phyloP scores from a whole-genome alignment of 1,284 basidiomycete species.

The Puccinia polysora region DNA sequence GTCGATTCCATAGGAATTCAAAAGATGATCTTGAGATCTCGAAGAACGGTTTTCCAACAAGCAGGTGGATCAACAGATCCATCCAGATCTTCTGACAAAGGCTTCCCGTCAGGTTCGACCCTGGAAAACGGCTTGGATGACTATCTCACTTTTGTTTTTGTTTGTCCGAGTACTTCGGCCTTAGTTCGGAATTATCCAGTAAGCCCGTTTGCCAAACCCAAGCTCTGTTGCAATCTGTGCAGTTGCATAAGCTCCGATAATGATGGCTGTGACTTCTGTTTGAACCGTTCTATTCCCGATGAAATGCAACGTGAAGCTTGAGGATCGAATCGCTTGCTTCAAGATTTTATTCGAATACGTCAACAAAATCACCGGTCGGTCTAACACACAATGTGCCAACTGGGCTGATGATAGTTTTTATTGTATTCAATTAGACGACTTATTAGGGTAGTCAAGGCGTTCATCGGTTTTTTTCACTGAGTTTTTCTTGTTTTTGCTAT shows the following conservation, averaged over 20 bases:
- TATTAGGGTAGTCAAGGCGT: no score
- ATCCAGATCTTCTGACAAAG: neutral
- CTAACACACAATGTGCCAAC: no score
- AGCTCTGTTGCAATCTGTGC: neutral
- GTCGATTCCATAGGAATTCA: slow-evolving; percentile 7
- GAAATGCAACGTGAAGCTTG: neutral
- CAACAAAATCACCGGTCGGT: no score
- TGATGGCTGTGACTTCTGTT: neutral
- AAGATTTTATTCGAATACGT: neutral
- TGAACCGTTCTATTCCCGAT: neutral
- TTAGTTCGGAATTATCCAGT: slow-evolving; percentile 10
- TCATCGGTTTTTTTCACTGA: no score
- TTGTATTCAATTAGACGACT: no score
- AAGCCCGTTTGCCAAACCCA: neutral
- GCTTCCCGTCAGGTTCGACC: neutral
- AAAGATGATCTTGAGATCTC: slow-evolving; percentile 1
- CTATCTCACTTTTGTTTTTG: slow-evolving; percentile 13
- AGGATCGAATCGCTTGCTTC: neutral
- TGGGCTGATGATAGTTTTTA: no score
- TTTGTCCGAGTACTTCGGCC: slow-evolving; percentile 16
- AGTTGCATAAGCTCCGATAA: neutral
- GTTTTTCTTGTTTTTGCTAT: no score
- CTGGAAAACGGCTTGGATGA: neutral
- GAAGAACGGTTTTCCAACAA: neutral
- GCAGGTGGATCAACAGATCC: neutral